phyloP scores from a whole-genome alignment of 331 rosid genomes.

The Malus hybrid region DNA sequence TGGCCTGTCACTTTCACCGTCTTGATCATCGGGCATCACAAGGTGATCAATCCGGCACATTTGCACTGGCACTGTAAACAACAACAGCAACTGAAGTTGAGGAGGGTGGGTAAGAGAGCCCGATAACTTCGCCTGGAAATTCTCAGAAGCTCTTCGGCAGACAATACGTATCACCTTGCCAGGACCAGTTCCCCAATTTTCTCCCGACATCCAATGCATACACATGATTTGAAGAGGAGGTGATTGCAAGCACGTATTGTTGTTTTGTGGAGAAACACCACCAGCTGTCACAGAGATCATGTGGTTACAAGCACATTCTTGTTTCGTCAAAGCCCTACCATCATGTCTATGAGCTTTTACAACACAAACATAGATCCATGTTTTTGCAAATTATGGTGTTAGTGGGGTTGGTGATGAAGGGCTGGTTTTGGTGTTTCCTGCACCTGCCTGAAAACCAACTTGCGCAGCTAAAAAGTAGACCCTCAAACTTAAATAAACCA shows the following conservation, averaged over 20 bases:
- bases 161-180: conserved; percentile 37
- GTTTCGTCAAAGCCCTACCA: conserved; percentile 56
- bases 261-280: conserved; percentile 72
- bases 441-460: too few relatives aligned
- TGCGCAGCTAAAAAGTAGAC: too few relatives aligned
- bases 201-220: conserved; percentile 83
- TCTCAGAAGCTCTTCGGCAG: conserved; percentile 81
- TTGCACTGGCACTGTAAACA: conserved; percentile 84
- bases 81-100: conserved; percentile 52
- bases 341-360: conserved; percentile 81
- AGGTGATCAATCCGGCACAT: conserved; percentile 40
- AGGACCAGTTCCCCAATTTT: conserved; percentile 87
- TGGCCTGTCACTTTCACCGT: conserved; percentile 41
- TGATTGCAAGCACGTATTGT: conserved; percentile 53
- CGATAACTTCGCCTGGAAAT: conserved; percentile 96
- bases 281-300: conserved; percentile 82
- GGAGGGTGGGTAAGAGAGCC: conserved; percentile 78
- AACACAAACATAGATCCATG: conserved; percentile 72
- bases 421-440: conserved; percentile 40
- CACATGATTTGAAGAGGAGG: conserved; percentile 86
- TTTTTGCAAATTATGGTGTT: conserved; percentile 40
- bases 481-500: too few relatives aligned
- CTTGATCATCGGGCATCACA: conserved; percentile 55
- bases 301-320: conserved; percentile 55
- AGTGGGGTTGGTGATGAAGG: conserved; percentile 76